Evolutionary conservation across 2,329 filamentous ascomycete genomes (phyloP).

Genomic region (Microcyclospora pomicola): DNA sequence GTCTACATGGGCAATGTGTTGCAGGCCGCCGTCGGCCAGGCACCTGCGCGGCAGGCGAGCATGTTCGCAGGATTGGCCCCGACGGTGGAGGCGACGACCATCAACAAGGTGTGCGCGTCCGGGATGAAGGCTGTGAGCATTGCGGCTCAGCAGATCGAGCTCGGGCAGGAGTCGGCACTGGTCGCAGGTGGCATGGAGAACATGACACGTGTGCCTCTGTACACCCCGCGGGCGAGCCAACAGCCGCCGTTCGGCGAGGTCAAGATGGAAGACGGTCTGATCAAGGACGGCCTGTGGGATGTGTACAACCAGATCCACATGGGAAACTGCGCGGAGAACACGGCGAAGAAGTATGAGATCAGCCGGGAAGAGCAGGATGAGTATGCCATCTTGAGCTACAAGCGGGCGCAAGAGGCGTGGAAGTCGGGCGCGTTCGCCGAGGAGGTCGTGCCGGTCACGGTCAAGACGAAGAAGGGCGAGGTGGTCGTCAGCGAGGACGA

Average conservation of each 20-base stretch:
- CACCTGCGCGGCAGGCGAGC: slow-evolving; percentile 78
- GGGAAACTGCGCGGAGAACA: slow-evolving; percentile 92
- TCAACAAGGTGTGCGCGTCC: slow-evolving; percentile 97
- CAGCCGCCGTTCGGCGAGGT: slow-evolving; percentile 77
- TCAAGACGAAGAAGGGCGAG: slow-evolving; percentile 73
- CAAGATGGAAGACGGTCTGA: slow-evolving; percentile 77
- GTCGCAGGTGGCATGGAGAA: slow-evolving; percentile 96
- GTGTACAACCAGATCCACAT: slow-evolving; percentile 97
- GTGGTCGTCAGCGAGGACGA: slow-evolving; percentile 70
- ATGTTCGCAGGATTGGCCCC: slow-evolving; percentile 76
- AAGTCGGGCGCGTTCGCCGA: slow-evolving; percentile 68
- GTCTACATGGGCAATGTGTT: slow-evolving; percentile 98
- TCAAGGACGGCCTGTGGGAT: slow-evolving; percentile 91
- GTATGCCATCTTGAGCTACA: slow-evolving; percentile 80
- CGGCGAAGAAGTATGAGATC: slow-evolving; percentile 73
- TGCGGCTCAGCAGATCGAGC: slow-evolving; percentile 86
- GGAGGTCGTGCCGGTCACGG: slow-evolving; percentile 77
- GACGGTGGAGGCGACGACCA: slow-evolving; percentile 74
- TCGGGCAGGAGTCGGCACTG: slow-evolving; percentile 76
- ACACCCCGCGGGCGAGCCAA: slow-evolving; percentile 66
- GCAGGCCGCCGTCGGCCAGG: slow-evolving; percentile 69
- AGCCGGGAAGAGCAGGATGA: slow-evolving; percentile 77
- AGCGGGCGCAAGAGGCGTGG: slow-evolving; percentile 84
- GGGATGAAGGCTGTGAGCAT: slow-evolving; percentile 84
- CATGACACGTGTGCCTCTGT: slow-evolving; percentile 90